Evolutionary conservation across 2,329 filamentous ascomycete genomes (phyloP), one percentile per base, ranked within the genome.

Genomic region (Penicillium sp.): DNA sequence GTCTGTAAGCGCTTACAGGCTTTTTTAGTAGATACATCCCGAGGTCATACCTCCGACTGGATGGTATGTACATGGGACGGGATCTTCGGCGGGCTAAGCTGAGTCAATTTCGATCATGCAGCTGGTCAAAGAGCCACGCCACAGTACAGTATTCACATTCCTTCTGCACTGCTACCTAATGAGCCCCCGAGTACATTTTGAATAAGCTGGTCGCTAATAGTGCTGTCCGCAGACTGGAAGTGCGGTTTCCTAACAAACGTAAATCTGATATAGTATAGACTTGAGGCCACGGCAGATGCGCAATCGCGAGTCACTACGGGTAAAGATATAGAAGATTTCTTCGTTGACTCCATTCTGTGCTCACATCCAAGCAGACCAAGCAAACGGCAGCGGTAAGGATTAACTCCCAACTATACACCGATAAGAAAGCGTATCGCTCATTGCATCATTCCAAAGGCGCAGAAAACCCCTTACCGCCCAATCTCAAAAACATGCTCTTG

Each of bases 161-260:
- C 2, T 31, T 35, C 47, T 49, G 47, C 47, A 35, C 47, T 49
- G 47, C 31, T 49, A 49, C 47, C 47, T 42, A 27, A 48, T 51
- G 49, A 53, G 33, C 19, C 39, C 14, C 14, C 26, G 27, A 16
- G 13, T 21, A 37, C 37, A 1, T 14, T 37, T 21, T 35, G 8
- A 8, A 11, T 19, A 19, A 29, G 16, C 10, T 33, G 19, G 19
- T 42, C 39, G 39, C 39, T 23, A 42, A 42, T 23, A 23, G 39
- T 10, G 39, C 19, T 23, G 39, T 19, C 14, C 16, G n/a, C 1
- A 39, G 19, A 9, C 4, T 39, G 35, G 31, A 33, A 33, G 31
- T 19, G 10, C 35, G 1, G 1, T 39, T 11, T 39, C 4, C 5
- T 33, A 33, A 16, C 14, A 16, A 16, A 16, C 16, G 8, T 39